These are phyloP conservation scores for Auxenochlorella protothecoides DNA, from an alignment of 139 green algal species.

Conservation along the genomic window DNA sequence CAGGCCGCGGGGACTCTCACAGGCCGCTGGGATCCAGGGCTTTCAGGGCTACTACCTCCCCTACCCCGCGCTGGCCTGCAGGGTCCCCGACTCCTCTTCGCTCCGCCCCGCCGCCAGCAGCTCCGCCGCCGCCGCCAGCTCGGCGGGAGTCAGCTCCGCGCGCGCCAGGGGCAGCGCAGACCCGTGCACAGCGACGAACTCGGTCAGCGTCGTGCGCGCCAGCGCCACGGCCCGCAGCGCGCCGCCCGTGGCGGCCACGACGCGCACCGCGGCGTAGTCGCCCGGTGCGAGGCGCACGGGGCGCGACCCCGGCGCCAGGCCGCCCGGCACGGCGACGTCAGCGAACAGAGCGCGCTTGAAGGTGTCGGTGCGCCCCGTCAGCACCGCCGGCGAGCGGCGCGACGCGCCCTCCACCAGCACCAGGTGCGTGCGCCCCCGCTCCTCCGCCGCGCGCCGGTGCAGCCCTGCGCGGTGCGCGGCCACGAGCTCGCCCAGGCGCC, in stretches of 20 bases:
- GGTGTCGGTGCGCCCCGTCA: constrained; percentile 53
- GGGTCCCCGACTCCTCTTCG: too few species aligned
- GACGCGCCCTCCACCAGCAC: constrained; percentile 64
- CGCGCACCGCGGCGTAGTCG: constrained; percentile 51
- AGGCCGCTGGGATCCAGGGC: too few species aligned
- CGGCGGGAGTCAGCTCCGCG: too few species aligned
- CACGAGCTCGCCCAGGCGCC: constrained; percentile 56
- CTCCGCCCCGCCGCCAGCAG: too few species aligned
- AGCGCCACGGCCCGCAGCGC: constrained; percentile 32
- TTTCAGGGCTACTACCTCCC: too few species aligned
- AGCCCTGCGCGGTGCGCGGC: constrained; percentile 36
- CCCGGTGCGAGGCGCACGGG: constrained; percentile 12
- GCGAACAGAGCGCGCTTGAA: constrained; percentile 57
- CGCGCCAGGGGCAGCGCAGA: constrained; percentile 12
- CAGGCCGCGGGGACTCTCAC: too few species aligned
- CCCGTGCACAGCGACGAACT: constrained; percentile 39
- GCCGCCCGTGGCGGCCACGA: constrained; percentile 8
- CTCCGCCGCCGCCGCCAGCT: too few species aligned
- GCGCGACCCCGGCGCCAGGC: not conserved
- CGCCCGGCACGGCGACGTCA: constrained; percentile 16
- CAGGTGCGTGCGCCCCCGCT: constrained; percentile 46
- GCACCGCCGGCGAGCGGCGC: constrained; percentile 7
- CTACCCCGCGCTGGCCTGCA: too few species aligned
- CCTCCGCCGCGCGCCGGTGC: constrained; percentile 7
- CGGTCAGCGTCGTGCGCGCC: constrained; percentile 29